phyloP scores from a whole-genome alignment of 768 basidiomycete genomes.

The Gloeopeniophorella convolvens region DNA sequence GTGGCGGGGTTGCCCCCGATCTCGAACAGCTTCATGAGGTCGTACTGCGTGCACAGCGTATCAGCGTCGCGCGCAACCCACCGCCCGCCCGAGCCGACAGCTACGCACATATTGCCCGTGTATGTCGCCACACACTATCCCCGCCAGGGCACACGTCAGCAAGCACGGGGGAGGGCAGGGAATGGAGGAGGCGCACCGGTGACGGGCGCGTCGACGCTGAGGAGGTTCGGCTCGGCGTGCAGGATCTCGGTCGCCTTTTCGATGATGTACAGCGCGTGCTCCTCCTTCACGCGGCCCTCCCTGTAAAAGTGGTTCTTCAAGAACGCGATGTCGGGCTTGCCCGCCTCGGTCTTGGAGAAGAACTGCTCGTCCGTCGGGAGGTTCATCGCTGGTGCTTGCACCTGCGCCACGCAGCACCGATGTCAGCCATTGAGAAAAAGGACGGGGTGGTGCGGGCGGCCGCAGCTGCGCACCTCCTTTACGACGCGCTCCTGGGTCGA shows the following conservation, averaged over 20 bases:
- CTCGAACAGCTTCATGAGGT: conserved; percentile 76
- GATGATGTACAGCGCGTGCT: conserved; percentile 92
- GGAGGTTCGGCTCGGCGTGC: conserved; percentile 78
- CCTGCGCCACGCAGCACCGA: conserved; percentile 42
- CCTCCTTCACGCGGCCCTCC: conserved; percentile 88
- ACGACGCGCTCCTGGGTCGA: conserved; percentile 93
- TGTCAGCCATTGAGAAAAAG: neutral
- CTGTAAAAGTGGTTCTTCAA: conserved; percentile 99
- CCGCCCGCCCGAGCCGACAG: too few relatives aligned
- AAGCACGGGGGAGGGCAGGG: neutral
- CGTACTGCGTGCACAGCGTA: conserved; percentile 40
- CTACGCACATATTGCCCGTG: conserved; percentile 98
- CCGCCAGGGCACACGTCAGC: conserved; percentile 21
- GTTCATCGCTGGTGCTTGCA: conserved; percentile 95
- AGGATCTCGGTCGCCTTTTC: conserved; percentile 82
- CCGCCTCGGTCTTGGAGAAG: conserved; percentile 75
- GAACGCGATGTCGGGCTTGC: conserved; percentile 92
- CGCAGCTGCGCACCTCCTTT: conserved; percentile 67
- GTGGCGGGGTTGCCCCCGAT: conserved; percentile 70
- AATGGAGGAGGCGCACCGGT: conserved; percentile 57
- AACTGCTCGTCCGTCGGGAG: conserved; percentile 92
- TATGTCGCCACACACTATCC: conserved; percentile 78
- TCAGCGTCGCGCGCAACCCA: too few relatives aligned
- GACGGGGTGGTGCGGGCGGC: neutral
- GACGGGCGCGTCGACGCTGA: conserved; percentile 95